Evolutionary conservation across 805 yeast genomes (phyloP).

Genomic region (Zygoascus bituminiphila): DNA sequence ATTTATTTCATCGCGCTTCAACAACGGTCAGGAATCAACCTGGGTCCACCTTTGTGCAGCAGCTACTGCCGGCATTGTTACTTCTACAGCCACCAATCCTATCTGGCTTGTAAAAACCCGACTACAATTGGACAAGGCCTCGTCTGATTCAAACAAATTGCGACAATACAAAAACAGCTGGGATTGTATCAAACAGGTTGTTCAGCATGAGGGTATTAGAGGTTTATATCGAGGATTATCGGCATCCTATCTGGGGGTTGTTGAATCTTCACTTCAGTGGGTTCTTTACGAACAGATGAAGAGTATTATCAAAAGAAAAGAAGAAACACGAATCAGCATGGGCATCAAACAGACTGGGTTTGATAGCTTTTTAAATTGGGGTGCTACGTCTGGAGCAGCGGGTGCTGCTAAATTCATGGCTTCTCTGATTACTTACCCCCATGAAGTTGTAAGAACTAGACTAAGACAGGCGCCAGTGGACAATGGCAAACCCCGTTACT

Average conservation of each 20-base stretch:
- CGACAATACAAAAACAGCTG: constrained; percentile 71
- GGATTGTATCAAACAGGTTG: constrained; percentile 69
- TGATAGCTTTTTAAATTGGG: constrained; percentile 79
- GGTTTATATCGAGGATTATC: constrained; percentile 87
- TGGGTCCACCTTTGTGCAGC: constrained; percentile 84
- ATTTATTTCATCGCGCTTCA: constrained; percentile 53
- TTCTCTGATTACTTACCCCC: constrained; percentile 89
- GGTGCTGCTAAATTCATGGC: constrained; percentile 94
- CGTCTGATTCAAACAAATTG: constrained; percentile 30
- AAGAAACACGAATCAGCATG: constrained; percentile 32
- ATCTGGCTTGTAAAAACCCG: constrained; percentile 96
- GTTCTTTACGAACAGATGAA: constrained; percentile 94
- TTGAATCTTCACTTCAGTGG: constrained; percentile 93
- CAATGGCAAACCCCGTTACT: constrained; percentile 76
- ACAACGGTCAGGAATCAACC: constrained; percentile 69
- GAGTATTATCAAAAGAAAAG: constrained; percentile 47
- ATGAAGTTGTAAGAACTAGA: constrained; percentile 93
- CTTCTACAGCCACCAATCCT: constrained; percentile 95
- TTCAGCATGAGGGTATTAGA: constrained; percentile 65
- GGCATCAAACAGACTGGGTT: constrained; percentile 34
- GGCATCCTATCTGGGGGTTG: constrained; percentile 90
- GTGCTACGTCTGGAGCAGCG: constrained; percentile 94
- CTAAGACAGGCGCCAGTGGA: constrained; percentile 87
- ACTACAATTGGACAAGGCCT: constrained; percentile 72
- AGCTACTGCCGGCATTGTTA: constrained; percentile 83